These are phyloP conservation scores for Penicillium sp. DNA, from an alignment of 2,329 filamentous ascomycete species.

Conservation along the genomic window DNA sequence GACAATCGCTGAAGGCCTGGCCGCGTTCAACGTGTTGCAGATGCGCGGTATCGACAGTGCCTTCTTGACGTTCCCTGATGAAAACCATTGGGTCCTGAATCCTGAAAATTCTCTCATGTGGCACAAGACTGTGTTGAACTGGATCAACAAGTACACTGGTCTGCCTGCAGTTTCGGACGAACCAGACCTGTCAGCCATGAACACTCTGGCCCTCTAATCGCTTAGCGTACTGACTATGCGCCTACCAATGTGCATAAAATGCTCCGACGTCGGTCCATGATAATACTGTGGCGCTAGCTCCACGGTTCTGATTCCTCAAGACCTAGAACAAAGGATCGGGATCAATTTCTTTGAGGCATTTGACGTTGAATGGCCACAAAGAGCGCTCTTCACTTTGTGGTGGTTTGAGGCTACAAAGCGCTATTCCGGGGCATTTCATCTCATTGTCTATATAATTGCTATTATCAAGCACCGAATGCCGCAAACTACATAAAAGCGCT, in stretches of 20 bases:
- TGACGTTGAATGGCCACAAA: neutral
- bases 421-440: conserved; percentile 15
- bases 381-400: neutral
- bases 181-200: conserved; percentile 18
- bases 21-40: conserved; percentile 85
- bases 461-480: conserved; percentile 10
- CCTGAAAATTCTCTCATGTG: conserved; percentile 88
- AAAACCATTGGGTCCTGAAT: conserved; percentile 83
- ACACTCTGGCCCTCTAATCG: conserved; percentile 19
- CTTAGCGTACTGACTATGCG: neutral
- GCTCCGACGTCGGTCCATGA: neutral
- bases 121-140: conserved; percentile 82
- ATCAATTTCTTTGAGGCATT: neutral
- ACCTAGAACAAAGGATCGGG: conserved; percentile 11
- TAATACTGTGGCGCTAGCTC: neutral
- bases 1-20: conserved; percentile 79
- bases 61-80: conserved; percentile 78
- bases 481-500: conserved; percentile 8
- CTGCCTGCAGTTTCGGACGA: conserved; percentile 47
- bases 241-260: neutral
- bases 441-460: conserved; percentile 14
- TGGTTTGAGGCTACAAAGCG: neutral
- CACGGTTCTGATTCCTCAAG: neutral
- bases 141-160: conserved; percentile 64
- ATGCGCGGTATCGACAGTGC: conserved; percentile 72